Conservation (phyloP, 1,284 basidiomycete genomes). For the Cutaneotrichosporon mucoides region DNA sequence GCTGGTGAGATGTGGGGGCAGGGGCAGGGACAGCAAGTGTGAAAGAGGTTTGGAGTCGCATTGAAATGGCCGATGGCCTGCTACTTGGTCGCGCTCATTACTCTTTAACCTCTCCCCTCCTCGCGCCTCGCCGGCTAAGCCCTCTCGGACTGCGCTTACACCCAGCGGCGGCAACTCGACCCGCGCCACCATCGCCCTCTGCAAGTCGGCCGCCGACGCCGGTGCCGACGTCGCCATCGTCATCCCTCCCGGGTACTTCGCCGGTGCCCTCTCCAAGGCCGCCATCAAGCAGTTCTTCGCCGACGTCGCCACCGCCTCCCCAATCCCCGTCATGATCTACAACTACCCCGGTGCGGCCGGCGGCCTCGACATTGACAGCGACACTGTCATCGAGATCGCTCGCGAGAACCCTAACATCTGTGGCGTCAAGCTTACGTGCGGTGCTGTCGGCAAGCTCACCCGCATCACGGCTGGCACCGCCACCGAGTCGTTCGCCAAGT, state of each 20-base stretch:
- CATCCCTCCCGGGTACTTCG: conserved; percentile 78
- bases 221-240: conserved; percentile 82
- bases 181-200: conserved; percentile 70
- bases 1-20: no score
- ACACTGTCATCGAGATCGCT: conserved; percentile 74
- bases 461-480: conserved; percentile 69
- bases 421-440: conserved; percentile 86
- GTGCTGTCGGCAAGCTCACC: conserved; percentile 83
- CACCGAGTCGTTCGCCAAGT: conserved; percentile 56
- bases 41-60: not conserved
- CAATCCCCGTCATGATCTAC: conserved; percentile 83
- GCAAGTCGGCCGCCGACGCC: conserved; percentile 67
- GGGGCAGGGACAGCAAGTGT: no score
- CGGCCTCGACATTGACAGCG: conserved; percentile 80
- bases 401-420: conserved; percentile 54
- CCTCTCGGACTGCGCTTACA: no score
- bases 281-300: conserved; percentile 75
- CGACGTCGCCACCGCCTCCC: conserved; percentile 69
- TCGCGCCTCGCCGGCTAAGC: no score
- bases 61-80: no score
- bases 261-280: conserved; percentile 62
- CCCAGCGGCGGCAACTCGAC: conserved; percentile 66
- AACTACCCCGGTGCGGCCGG: conserved; percentile 82
- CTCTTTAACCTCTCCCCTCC: no score
- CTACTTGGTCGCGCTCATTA: no score